Evolutionary conservation across 345 rosid species (phyloP), one percentile per base, ranked within the genome.

Genomic region (Garcia nutans): DNA sequence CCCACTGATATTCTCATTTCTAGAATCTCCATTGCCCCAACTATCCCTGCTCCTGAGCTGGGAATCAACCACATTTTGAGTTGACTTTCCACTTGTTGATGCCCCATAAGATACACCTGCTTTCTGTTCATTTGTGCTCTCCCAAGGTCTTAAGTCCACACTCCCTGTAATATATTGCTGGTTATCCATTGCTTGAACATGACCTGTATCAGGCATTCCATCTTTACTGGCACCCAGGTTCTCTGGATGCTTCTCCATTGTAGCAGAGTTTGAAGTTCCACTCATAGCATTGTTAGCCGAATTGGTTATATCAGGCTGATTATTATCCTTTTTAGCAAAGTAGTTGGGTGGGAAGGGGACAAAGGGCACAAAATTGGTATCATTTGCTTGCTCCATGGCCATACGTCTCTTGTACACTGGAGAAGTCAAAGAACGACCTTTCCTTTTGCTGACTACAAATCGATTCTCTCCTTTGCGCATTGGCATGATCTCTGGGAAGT

Each of bases 331-430:
- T 52, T 77, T 88, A 49, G 97, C 86, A 58, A 95, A 90, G 82
- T 93, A 89, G 62, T 82, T 90, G 23, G 96, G 88, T 64, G 98
- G 94, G 81, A 95, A 90, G 17, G 97, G 94, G 49, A 91, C 97
- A 75, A 91, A 95, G 28, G 97, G 97, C 41, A 87, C 90, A 67
- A 81, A 88, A 78, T 87, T 87, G 67, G 86, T 73, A 66, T 84
- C 86, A 70, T 78, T 83, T n/a, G 89, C 81, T 84, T 85, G 91
- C 77, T 90, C 95, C 57, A 73, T 79, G 24, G 90, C 88, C 42
- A 74, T 74, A 0, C 58, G 85, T 72, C 92, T 90, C 89, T 87
- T 91, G 88, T 89, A 86, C 70, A 74, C 76, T 15, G 96, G 97
- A 82, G 96, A 85, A 70, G 89, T 50, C 70, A 80, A 62, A 2